These are phyloP conservation scores for Capsella bursapastoris DNA, from an alignment of 345 rosid species.

Conservation along the genomic window DNA sequence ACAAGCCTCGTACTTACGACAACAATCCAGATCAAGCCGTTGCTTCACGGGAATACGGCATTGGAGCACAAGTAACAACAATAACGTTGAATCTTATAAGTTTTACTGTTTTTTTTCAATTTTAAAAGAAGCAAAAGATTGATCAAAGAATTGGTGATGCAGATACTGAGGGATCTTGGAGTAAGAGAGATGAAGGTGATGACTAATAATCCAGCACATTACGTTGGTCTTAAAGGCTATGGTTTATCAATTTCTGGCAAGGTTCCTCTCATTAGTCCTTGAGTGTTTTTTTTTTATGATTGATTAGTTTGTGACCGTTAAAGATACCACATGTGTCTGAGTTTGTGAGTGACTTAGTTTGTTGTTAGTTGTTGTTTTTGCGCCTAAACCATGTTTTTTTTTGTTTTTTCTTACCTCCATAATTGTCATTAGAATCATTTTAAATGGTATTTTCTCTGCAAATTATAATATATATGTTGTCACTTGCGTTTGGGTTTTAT, in stretches of 20 bases:
- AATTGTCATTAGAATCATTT: background rate
- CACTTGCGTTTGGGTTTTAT: background rate
- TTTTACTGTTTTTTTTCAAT: background rate
- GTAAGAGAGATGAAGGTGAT: slow-evolving; percentile 82
- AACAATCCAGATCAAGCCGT: slow-evolving; percentile 74
- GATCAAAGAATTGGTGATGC: slow-evolving; percentile 32
- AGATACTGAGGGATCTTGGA: slow-evolving; percentile 81
- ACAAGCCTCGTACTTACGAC: slow-evolving; percentile 80
- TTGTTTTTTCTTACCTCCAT: background rate
- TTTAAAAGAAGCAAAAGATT: background rate
- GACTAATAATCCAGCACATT: slow-evolving; percentile 76
- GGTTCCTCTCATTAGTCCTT: slow-evolving; percentile 40
- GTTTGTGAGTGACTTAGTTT: background rate
- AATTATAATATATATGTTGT: background rate
- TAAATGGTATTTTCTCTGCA: background rate
- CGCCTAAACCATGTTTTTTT: slow-evolving; percentile 2
- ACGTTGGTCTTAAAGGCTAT: slow-evolving; percentile 49
- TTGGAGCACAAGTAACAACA: slow-evolving; percentile 79
- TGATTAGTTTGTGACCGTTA: background rate
- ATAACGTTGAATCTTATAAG: background rate
- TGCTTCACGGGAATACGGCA: slow-evolving; percentile 86
- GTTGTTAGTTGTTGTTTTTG: slow-evolving; percentile 30
- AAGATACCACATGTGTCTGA: slow-evolving; percentile 10
- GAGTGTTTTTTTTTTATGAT: background rate
- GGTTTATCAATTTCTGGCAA: slow-evolving; percentile 45